Base-by-base conservation (phyloP, 2,329 filamentous ascomycete species). In the Curvularia sp. region DNA sequence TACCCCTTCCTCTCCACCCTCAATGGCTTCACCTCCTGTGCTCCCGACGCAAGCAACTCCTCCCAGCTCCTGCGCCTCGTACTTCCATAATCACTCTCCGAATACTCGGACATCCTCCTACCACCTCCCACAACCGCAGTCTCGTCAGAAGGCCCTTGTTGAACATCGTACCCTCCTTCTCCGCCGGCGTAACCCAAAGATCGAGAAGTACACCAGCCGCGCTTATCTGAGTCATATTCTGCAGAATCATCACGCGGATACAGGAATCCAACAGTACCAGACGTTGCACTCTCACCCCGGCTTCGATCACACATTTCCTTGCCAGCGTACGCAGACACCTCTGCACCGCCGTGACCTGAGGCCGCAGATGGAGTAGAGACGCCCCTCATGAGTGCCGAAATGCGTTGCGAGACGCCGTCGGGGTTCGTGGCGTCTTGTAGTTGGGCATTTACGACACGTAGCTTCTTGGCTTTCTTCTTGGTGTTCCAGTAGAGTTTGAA, bases 401-500 rank as follows among this genome's bases (percentile, higher is more conserved):
- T 66, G 4, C 63, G 47, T 8, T 31, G 38, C 15, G 53, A 48
- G 2, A 62, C 46, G 1, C 65, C 60, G 1, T 56, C 46, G 0
- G 56, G 60, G 9, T 61, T 58, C 1, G 54, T 46, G 1, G 52
- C 53, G 0, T 59, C 57, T 26, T 47, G 48, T 2, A 59, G 26
- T 30, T 52, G 24, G 4, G 65, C 63, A 9, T 58, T 58, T 18
- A 57, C 55, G 2, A 44, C 49, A 6, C 31, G 61, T 22, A 61
- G 57, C 7, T 30, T 5, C 4, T 54, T 55, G 0, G 58, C 57
- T 28, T 59, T 61, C 46, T 55, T 58, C 26, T 43, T 55, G 1
- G 58, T 53, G 18, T 51, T 42, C 48, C 47, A 60, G 49, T 58
- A 59, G 10, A 53, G 52, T 10, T 49, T 60, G 10, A 51, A 43